Conservation (phyloP, 2,329 filamentous ascomycete genomes). For the Cucurbitaria berberidis region DNA sequence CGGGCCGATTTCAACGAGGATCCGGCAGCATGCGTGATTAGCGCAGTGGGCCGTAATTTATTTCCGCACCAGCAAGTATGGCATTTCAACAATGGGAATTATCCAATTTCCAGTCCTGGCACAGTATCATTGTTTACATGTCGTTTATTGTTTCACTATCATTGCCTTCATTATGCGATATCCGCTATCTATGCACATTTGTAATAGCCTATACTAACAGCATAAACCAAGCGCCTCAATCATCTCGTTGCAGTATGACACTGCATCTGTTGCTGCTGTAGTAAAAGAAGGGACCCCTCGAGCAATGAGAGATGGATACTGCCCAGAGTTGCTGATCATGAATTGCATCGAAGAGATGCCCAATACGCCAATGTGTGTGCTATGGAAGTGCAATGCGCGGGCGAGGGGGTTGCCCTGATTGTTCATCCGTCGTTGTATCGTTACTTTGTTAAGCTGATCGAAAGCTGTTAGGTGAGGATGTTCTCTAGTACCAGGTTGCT, state of each 20-base stretch:
- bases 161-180: background rate
- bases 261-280: background rate
- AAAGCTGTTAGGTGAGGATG: conserved; percentile 23
- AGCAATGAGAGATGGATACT: background rate
- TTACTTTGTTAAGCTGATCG: conserved; percentile 21
- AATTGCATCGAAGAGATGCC: background rate
- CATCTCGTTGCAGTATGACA: conserved; percentile 2
- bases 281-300: background rate
- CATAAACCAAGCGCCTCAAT: background rate
- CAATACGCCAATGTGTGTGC: background rate
- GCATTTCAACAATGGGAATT: background rate
- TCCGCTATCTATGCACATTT: background rate
- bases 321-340: background rate
- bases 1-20: background rate
- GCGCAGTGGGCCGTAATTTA: background rate
- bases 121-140: background rate
- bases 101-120: background rate
- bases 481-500: conserved; percentile 2
- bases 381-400: background rate
- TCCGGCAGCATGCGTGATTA: background rate
- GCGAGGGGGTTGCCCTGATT: background rate
- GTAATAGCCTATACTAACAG: conserved; percentile 4
- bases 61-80: background rate
- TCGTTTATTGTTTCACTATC: background rate
- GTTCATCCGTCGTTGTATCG: conserved; percentile 6